Base-by-base conservation (phyloP, 2,329 filamentous ascomycete genomes). In the Diplocarpon mali region DNA sequence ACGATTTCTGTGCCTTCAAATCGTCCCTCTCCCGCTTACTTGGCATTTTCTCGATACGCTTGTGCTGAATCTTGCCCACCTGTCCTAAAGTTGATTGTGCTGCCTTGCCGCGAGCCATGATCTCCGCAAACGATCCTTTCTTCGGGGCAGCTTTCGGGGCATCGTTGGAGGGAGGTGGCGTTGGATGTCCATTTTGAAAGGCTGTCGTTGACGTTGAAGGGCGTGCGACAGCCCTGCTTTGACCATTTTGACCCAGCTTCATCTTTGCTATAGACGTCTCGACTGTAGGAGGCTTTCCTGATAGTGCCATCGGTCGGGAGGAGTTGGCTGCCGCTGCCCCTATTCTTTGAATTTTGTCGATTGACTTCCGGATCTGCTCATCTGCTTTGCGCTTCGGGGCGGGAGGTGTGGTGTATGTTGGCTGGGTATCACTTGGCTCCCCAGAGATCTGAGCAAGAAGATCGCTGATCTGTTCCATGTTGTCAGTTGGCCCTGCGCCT, bases 31-130 rank as follows among this genome's bases (percentile, higher is more conserved):
- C 65, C 24, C 74, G 70, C 49, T 78, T 82, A 49, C 65, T 69
- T 6, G 72, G 65, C n/a, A 72, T 64, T 57, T 78, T 82, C 54
- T 84, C 82, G 1, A 79, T 73, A 15, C 80, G 71, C 60, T 86
- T 86, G 62, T 87, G 82, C 59, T 85, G 83, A 53, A 87, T 85
- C 54, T 77, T 78, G 44, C 81, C 82, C 17, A 82, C 70, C 53
- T 73, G 73, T n/a, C 69, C 73, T 67, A 76, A 73, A 34, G 66
- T 68, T 32, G 67, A 69, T 56, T 84, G 76, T 11, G 76, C 80
- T 49, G 76, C 76, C 57, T 83, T 78, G 28, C 78, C 85, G 53
- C 81, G 73, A 44, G 80, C 80, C 65, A 89, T 71, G 48, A 87
- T 82, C 57, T 87, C 83, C 31, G 79, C 76, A 60, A 78, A 89